phyloP scores from a whole-genome alignment of 805 yeast species.

The Yueomyces sp. region DNA sequence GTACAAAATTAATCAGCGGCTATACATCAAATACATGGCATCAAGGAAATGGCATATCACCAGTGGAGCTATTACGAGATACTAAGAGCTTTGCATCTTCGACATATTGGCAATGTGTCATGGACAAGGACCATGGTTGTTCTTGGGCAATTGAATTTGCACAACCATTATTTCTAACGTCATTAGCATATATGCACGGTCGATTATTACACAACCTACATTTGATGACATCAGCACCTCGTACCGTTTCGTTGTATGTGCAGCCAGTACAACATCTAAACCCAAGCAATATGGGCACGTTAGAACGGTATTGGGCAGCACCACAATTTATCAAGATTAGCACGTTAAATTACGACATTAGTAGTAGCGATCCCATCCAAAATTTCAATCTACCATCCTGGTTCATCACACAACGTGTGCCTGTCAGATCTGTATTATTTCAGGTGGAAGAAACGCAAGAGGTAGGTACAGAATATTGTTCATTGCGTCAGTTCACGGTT shows the following conservation, averaged over 20 bases:
- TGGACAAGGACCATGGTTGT: conserved; percentile 14
- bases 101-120: conserved; percentile 22
- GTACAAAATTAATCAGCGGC: conserved; percentile 26
- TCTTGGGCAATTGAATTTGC: conserved; percentile 26
- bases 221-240: conserved; percentile 29
- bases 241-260: conserved; percentile 21
- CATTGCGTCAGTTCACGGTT: conserved; percentile 27
- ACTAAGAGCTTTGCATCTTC: conserved; percentile 9
- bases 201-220: conserved; percentile 26
- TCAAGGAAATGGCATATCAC: conserved; percentile 15
- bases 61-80: conserved; percentile 17
- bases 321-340: conserved; percentile 15
- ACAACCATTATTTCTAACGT: conserved; percentile 27
- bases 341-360: conserved; percentile 16
- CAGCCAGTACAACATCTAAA: conserved; percentile 5
- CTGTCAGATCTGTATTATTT: conserved; percentile 22
- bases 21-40: conserved; percentile 23
- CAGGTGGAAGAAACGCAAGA: conserved; percentile 23
- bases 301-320: conserved; percentile 2
- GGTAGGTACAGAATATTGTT: conserved; percentile 23
- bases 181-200: conserved; percentile 25
- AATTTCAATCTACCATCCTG: conserved; percentile 13
- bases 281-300: too few species aligned
- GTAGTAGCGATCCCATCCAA: background rate
- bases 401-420: conserved; percentile 18